These are phyloP conservation scores for Scorias spongiosa DNA, from an alignment of 2,329 filamentous ascomycete genomes.

Conservation along the genomic window DNA sequence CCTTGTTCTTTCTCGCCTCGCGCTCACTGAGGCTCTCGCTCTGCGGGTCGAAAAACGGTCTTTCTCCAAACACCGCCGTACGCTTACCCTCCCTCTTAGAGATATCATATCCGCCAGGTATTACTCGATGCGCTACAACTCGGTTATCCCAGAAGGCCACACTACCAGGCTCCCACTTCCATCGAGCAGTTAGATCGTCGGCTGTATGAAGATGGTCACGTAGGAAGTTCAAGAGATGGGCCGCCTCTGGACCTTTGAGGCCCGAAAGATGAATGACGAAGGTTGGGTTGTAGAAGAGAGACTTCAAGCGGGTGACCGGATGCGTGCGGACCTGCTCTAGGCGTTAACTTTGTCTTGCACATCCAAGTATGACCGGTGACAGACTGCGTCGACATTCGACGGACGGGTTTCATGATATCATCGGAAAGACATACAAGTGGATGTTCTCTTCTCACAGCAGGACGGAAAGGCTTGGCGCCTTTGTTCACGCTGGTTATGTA, in stretches of 20 bases:
- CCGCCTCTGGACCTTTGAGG: slow-evolving; percentile 11
- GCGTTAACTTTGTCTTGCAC: neutral
- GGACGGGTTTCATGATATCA: neutral
- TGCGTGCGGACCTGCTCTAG: slow-evolving; percentile 9
- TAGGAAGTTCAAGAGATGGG: slow-evolving; percentile 9
- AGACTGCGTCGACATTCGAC: too few relatives aligned
- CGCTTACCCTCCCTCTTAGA: slow-evolving; percentile 10
- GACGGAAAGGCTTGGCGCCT: slow-evolving; percentile 8
- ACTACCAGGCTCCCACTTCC: slow-evolving; percentile 3
- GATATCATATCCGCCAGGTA: slow-evolving; percentile 11
- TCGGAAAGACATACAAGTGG: slow-evolving; percentile 4
- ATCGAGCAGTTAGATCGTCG: slow-evolving; percentile 2
- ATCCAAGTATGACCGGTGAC: too few relatives aligned
- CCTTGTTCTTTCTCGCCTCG: neutral
- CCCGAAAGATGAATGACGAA: slow-evolving; percentile 10
- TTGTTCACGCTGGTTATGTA: slow-evolving; percentile 9
- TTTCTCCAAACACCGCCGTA: slow-evolving; percentile 8
- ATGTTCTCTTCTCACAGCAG: slow-evolving; percentile 8
- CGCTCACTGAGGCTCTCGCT: slow-evolving; percentile 3
- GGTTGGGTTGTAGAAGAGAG: slow-evolving; percentile 11
- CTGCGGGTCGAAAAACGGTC: slow-evolving; percentile 2
- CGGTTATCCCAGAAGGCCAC: slow-evolving; percentile 13
- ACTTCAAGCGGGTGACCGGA: slow-evolving; percentile 12
- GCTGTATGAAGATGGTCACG: slow-evolving; percentile 6
- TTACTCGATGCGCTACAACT: slow-evolving; percentile 8